phyloP scores from a whole-genome alignment of 228 moss, liverwort and hornwort species.

The Sphagnum fallax region DNA sequence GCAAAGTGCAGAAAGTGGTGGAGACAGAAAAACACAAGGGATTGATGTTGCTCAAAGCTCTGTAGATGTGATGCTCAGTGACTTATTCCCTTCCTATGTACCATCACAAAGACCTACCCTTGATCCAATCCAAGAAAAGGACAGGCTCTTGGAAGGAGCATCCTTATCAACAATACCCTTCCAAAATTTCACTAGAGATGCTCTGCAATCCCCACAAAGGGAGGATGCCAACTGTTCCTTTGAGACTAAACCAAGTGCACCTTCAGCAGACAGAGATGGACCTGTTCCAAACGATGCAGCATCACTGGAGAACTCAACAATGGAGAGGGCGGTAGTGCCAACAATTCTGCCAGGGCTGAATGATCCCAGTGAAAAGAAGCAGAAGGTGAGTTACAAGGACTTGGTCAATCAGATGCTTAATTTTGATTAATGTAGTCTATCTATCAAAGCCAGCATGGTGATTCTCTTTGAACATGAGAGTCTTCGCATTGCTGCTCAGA shows the following conservation, averaged over 20 bases:
- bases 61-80: constrained; percentile 34
- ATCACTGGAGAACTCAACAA: not conserved
- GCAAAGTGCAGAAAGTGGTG: not conserved
- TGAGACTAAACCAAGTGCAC: not conserved
- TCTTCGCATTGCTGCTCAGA: too few species aligned
- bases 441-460: too few species aligned
- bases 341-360: too few species aligned
- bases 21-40: not conserved
- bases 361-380: constrained; percentile 9
- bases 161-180: constrained; percentile 11
- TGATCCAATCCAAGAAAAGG: constrained; percentile 1
- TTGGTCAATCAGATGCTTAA: constrained; percentile 15
- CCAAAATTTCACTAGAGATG: not conserved
- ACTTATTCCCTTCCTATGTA: constrained; percentile 34
- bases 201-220: not conserved
- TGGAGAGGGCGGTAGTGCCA: not conserved
- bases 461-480: too few species aligned
- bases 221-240: not conserved
- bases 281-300: not conserved
- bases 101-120: constrained; percentile 6
- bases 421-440: constrained; percentile 5
- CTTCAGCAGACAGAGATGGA: not conserved
- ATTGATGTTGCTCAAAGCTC: constrained; percentile 17
- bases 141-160: constrained; percentile 1
- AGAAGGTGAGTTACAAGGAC: constrained; percentile 26